Evolutionary conservation across 225 moss, liverwort and hornwort genomes (phyloP).

Genomic region (Ulota crispa): DNA sequence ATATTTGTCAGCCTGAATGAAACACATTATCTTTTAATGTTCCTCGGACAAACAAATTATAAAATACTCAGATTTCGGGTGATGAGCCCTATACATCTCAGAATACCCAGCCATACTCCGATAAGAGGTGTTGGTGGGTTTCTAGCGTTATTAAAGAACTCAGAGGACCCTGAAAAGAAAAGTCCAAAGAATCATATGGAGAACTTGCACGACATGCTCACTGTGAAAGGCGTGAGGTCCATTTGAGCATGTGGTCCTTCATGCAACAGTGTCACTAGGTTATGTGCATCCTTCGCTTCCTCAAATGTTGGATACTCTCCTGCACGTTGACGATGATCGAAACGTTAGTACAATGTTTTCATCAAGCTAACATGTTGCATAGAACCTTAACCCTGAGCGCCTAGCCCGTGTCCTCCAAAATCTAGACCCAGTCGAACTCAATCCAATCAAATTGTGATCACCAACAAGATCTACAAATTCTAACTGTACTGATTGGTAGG

Average conservation of each 20-base stretch:
- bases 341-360: background rate
- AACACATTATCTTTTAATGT: background rate
- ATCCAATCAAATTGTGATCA: no score
- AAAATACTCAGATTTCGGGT: background rate
- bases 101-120: background rate
- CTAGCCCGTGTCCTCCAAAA: no score
- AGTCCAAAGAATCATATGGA: background rate
- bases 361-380: background rate
- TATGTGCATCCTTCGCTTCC: conserved; percentile 45
- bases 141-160: background rate
- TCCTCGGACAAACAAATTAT: background rate
- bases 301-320: conserved; percentile 49
- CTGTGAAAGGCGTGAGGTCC: conserved; percentile 29
- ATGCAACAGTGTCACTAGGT: conserved; percentile 44
- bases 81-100: background rate
- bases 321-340: conserved; percentile 20
- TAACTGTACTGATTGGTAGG: no score
- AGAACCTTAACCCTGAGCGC: background rate
- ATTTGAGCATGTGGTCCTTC: conserved; percentile 29
- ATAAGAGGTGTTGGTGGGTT: background rate
- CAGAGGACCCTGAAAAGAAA: background rate
- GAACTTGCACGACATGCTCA: conserved; percentile 12
- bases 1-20: conserved; percentile 37
- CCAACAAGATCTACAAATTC: no score
- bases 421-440: no score